These are phyloP conservation scores for Arabis alpina DNA, from an alignment of 345 rosid species.

Conservation along the genomic window DNA sequence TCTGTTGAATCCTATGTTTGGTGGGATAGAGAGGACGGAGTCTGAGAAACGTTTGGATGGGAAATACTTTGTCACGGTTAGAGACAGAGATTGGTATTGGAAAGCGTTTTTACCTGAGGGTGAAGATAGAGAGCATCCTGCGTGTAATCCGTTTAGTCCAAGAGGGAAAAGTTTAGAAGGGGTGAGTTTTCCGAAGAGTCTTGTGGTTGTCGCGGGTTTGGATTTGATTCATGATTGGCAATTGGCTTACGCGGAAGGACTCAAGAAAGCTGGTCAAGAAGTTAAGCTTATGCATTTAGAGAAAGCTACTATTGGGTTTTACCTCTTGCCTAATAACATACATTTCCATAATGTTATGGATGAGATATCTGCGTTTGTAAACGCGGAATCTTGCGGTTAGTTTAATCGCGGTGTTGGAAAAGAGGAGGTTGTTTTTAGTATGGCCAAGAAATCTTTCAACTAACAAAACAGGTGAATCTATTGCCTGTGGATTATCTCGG, in stretches of 20 bases:
- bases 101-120: constrained; percentile 82
- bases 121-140: constrained; percentile 85
- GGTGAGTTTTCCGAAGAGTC: constrained; percentile 71
- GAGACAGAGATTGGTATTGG: constrained; percentile 94
- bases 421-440: constrained; percentile 18
- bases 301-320: constrained; percentile 88
- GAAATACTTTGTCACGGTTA: constrained; percentile 72
- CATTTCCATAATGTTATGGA: constrained; percentile 81
- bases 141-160: constrained; percentile 85
- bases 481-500: constrained; percentile 28
- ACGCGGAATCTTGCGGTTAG: constrained; percentile 27
- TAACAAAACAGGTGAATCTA: constrained; percentile 39
- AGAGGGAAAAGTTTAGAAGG: constrained; percentile 61
- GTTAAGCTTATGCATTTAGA: constrained; percentile 71
- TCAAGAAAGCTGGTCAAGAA: constrained; percentile 67
- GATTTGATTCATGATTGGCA: constrained; percentile 91
- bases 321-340: constrained; percentile 75
- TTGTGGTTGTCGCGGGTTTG: constrained; percentile 88
- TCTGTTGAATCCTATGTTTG: constrained; percentile 88
- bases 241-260: constrained; percentile 70
- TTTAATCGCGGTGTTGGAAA: neutral
- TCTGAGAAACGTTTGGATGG: constrained; percentile 84
- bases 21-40: constrained; percentile 79
- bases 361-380: constrained; percentile 71
- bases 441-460: constrained; percentile 29